Base-by-base conservation (phyloP, 2,329 filamentous ascomycete genomes). In the Pseudogymnoascus sp. region DNA sequence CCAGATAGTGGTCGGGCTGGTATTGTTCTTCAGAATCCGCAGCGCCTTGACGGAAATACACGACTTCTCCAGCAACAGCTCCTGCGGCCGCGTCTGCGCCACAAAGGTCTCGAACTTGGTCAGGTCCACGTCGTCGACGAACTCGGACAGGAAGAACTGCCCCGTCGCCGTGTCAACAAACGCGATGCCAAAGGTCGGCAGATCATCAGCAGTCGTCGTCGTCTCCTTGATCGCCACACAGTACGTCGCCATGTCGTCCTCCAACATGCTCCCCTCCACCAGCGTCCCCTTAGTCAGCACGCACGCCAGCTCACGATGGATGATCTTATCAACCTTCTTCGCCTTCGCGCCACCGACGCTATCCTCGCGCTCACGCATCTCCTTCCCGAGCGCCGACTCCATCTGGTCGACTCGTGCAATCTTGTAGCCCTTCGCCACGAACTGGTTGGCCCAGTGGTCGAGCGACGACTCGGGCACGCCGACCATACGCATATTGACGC, bases 401-500 rank as follows among this genome's bases (percentile, higher is more conserved):
- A 92, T 92, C 74, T 99, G 94, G 73, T 97, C 94, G 23, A 99
- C 94, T 16, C 93, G 84, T 5, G 94, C 94, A 62, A 99, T 95
- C 76, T 99, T 99, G 84, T 87, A 96, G 35, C 95, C 94, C 75
- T 97, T 97, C 64, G 93, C 94, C 42, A 99, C 92, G 70, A 99
- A 99, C 71, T 99, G 94, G 70, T 95, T 96, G 63, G 94, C 92
- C 94, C 94, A 99, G 74, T 94, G 87, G 71, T 94, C 91, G n/a
- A 99, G 80, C 11, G 92, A 96, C 72, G 91, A 90, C 75, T 99
- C 94, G 0, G 94, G 94, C 0, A 99, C 94, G 65, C 94, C 94
- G 1, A 97, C 94, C 94, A 99, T 99, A 68, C 93, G 90, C 94
- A 99, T 99, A 74, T 99, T 99, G 74, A 99, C 94, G 62, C 94